Percentiles rank a stretch among this genome's conserved stretches.
phyloP scores from a whole-genome alignment of 768 basidiomycete genomes.

The Lyophyllum semitale region DNA sequence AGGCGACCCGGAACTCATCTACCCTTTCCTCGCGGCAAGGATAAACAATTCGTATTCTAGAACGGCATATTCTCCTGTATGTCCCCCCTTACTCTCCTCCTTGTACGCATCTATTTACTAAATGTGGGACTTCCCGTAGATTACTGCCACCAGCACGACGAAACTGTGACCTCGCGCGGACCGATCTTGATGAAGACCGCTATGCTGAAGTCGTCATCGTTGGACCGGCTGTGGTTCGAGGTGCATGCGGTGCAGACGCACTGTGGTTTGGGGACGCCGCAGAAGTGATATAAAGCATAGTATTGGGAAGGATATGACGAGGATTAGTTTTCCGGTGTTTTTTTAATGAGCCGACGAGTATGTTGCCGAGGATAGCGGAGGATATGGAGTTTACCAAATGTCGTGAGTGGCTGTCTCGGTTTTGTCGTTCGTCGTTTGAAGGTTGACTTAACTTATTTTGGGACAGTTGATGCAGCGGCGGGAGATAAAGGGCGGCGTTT shows the following conservation, averaged over 20 bases:
- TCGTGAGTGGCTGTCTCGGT: constrained; percentile 64
- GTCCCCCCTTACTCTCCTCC: constrained; percentile 32
- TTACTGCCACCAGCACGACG: constrained; percentile 90
- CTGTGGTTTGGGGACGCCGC: constrained; percentile 45
- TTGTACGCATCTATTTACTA: neutral
- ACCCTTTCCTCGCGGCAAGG: constrained; percentile 73
- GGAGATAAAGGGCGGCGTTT: constrained; percentile 81
- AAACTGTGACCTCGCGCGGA: constrained; percentile 80
- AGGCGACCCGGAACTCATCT: constrained; percentile 82
- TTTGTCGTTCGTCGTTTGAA: constrained; percentile 1
- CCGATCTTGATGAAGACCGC: constrained; percentile 88
- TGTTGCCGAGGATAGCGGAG: constrained; percentile 97
- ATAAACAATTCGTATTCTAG: constrained; percentile 84
- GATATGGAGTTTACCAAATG: constrained; percentile 98
- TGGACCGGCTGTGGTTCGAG: constrained; percentile 79
- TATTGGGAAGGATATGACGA: constrained; percentile 96
- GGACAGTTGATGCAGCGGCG: constrained; percentile 80
- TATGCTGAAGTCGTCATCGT: constrained; percentile 53
- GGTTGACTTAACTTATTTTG: constrained; percentile 1
- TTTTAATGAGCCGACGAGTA: constrained; percentile 95
- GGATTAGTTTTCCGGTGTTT: constrained; percentile 92
- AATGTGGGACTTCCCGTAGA: constrained; percentile 37
- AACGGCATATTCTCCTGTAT: constrained; percentile 83
- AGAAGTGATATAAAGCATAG: constrained; percentile 90
- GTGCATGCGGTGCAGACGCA: constrained; percentile 64